phyloP scores from a whole-genome alignment of 2,329 filamentous ascomycete genomes.

The Paramyrothecium sp. region DNA sequence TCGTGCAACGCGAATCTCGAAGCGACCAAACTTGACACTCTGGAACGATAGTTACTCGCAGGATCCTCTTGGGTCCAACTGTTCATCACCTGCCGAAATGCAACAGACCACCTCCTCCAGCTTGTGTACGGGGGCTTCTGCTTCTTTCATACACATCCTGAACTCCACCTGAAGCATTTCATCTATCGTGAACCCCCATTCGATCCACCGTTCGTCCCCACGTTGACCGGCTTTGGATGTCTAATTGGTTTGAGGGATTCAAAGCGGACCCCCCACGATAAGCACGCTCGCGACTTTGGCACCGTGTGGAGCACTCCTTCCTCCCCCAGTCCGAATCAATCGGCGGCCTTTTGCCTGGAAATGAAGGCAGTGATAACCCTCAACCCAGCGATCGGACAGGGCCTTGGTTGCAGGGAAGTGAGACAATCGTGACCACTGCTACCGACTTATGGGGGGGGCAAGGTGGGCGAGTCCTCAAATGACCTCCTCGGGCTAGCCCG shows the following conservation, averaged over 20 bases:
- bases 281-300: slow-evolving; percentile 22
- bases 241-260: slow-evolving; percentile 17
- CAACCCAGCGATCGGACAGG: not conserved
- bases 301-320: slow-evolving; percentile 25
- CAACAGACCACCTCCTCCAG: not conserved
- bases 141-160: not conserved
- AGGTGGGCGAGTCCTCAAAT: slow-evolving; percentile 15
- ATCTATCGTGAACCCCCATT: not conserved
- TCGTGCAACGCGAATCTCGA: too few species aligned
- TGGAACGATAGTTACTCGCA: too few species aligned
- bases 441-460: slow-evolving; percentile 4
- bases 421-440: not conserved
- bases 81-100: too few species aligned
- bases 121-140: not conserved
- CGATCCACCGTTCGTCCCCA: not conserved
- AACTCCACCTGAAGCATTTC: not conserved
- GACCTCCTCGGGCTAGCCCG: slow-evolving; percentile 13
- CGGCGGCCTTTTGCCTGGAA: slow-evolving; percentile 21
- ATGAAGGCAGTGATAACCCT: slow-evolving; percentile 17
- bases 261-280: slow-evolving; percentile 17
- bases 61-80: too few species aligned
- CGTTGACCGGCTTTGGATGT: slow-evolving; percentile 8
- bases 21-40: too few species aligned
- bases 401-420: not conserved
- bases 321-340: slow-evolving; percentile 9